Base-by-base conservation (phyloP, 345 rosid species). In the Brassica cretica region DNA sequence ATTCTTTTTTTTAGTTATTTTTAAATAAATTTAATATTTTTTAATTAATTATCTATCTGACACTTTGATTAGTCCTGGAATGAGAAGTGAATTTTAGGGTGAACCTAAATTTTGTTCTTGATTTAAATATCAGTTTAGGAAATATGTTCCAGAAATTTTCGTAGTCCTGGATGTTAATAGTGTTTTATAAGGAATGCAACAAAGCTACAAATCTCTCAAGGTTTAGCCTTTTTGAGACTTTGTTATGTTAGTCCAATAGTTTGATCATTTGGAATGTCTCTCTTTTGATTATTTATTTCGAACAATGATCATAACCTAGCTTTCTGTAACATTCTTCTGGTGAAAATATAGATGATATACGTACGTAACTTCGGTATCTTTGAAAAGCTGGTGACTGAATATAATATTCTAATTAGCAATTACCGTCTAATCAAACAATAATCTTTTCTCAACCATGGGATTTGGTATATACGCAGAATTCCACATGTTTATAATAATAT, bases 291-390 rank as follows among this genome's bases (percentile, higher is more conserved):
- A 70, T 30, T 12, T 46, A 46, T 46, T 68, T 70, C 6, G 15
- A 67, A 41, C 44, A 59, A 39, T 41, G 51, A 68, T 18, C 33
- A 41, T 66, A 21, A 12, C 53, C 15, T 66, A 58, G 60, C 44
- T 75, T 58, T 75, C 21, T 59, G 46, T 67, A 27, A 27, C 37
- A 11, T 39, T 53, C 56, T 8, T 76, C 4, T 68, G 41, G 80
- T 51, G 75, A 70, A 33, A 68, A 60, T 60, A 32, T 19, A 60
- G 79, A 68, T 51, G 51, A 70, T 21, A 63, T 70, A 76, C 65
- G 80, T 70, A 76, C 65, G 80, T 72, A 76, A 70, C 80, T 70
- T 66, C 67, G 71, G 72, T 16, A 51, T 65, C 39, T 71, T 71
- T 77, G 72, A 77, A 68, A 77, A 71, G 72, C 19, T 24, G 66